A percentile compares a stretch with the other conserved stretches of the same genome.
Evolutionary conservation across 768 basidiomycete genomes (phyloP).

Genomic region (Suillus paluster): DNA sequence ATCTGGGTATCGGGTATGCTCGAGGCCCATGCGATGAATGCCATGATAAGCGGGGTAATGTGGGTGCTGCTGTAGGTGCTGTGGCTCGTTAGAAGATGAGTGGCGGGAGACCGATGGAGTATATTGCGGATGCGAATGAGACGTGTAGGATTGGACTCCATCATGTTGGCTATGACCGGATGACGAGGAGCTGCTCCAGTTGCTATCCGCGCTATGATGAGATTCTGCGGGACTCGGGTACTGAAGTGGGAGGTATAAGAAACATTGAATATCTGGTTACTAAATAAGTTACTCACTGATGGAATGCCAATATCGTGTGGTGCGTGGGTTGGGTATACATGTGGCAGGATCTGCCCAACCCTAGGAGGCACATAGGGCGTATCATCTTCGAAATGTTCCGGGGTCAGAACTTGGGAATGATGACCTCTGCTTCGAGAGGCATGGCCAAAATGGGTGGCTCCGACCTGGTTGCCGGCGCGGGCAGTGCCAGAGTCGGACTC

Average conservation of each 20-base stretch:
- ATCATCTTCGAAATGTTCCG: conserved; percentile 29
- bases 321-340: conserved; percentile 17
- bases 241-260: conserved; percentile 16
- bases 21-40: conserved; percentile 25
- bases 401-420: conserved; percentile 15
- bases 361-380: conserved; percentile 36
- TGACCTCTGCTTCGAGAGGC: conserved; percentile 18
- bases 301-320: conserved; percentile 15
- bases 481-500: conserved; percentile 23
- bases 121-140: conserved; percentile 12
- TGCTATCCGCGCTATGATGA: conserved; percentile 26
- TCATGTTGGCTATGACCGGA: conserved; percentile 20
- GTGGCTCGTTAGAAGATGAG: background rate
- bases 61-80: conserved; percentile 1
- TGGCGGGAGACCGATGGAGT: conserved; percentile 11
- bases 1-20: conserved; percentile 21
- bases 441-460: conserved; percentile 20
- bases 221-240: conserved; percentile 31
- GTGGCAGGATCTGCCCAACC: conserved; percentile 21
- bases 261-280: background rate
- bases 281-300: conserved; percentile 19
- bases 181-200: conserved; percentile 31
- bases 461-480: conserved; percentile 16
- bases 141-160: conserved; percentile 12
- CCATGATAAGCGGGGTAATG: conserved; percentile 28